A percentile compares a stretch with the other conserved stretches of the same genome.
Evolutionary conservation across 2,329 filamentous ascomycete species (phyloP).

Genomic region (Cladosporium austrohemisphaericum): DNA sequence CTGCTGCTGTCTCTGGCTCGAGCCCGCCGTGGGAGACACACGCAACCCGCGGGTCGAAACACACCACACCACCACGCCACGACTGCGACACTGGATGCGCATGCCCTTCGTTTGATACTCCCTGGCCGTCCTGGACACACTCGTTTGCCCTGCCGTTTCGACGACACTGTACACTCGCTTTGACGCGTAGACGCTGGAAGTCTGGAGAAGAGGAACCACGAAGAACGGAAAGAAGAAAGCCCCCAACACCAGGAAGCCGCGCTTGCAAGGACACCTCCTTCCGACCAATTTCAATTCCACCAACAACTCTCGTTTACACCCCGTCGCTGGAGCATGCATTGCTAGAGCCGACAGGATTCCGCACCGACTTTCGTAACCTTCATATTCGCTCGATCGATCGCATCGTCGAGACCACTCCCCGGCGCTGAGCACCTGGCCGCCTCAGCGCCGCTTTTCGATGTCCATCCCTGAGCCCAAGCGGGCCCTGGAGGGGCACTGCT

Average conservation of each 20-base stretch:
- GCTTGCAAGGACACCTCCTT: conserved; percentile 7
- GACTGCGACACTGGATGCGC: conserved; percentile 15
- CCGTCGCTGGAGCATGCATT: conserved; percentile 8
- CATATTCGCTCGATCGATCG: conserved; percentile 7
- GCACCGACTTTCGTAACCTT: conserved; percentile 12
- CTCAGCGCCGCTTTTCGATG: conserved; percentile 49
- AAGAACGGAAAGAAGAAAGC: background rate
- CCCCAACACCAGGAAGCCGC: conserved; percentile 5
- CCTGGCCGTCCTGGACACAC: conserved; percentile 6
- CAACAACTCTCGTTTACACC: conserved; percentile 1
- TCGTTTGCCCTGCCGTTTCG: conserved; percentile 8
- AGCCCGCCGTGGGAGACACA: conserved; percentile 3
- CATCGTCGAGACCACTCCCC: background rate
- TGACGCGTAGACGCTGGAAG: conserved; percentile 11
- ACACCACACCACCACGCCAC: background rate
- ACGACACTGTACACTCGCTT: conserved; percentile 14
- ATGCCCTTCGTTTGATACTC: conserved; percentile 14
- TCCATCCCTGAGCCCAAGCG: conserved; percentile 66
- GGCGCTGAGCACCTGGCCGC: conserved; percentile 16
- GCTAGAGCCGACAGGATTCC: conserved; percentile 12
- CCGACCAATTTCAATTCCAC: background rate
- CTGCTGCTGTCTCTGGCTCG: background rate
- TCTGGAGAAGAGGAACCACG: background rate
- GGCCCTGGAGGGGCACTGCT: conserved; percentile 73
- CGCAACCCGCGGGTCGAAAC: background rate